phyloP scores from a whole-genome alignment of 1,284 basidiomycete species.

The Termitomyces sp. region DNA sequence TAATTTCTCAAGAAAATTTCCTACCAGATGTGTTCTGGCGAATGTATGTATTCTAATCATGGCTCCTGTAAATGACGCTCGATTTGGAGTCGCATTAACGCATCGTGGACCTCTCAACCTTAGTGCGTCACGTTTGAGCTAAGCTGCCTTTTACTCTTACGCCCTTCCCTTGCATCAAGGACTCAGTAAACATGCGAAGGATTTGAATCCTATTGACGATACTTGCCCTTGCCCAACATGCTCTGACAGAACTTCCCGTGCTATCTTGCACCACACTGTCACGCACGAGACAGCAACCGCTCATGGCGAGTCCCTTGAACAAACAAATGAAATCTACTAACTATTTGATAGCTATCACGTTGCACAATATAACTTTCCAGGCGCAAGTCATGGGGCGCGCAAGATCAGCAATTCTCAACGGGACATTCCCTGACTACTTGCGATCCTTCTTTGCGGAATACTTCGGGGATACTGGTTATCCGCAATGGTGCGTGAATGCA shows the following conservation, averaged over 20 bases:
- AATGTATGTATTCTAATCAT: conserved; percentile 47
- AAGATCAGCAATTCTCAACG: conserved; percentile 71
- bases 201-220: conserved; percentile 67
- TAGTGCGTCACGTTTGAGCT: conserved; percentile 38
- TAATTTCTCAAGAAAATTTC: not conserved
- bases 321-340: not conserved
- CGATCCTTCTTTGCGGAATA: conserved; percentile 68
- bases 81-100: conserved; percentile 83
- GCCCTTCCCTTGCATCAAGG: conserved; percentile 30
- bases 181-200: conserved; percentile 62
- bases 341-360: conserved; percentile 54
- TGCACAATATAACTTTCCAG: conserved; percentile 79
- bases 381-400: conserved; percentile 77
- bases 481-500: conserved; percentile 80
- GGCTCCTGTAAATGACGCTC: conserved; percentile 16
- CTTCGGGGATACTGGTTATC: conserved; percentile 67
- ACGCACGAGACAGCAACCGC: conserved; percentile 77
- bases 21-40: conserved; percentile 73
- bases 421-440: conserved; percentile 72
- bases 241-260: conserved; percentile 54
- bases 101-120: conserved; percentile 75
- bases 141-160: not conserved
- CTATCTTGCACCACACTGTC: conserved; percentile 66
- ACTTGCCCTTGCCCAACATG: conserved; percentile 81
- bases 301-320: conserved; percentile 48